Conservation (phyloP, 441 rosid species). For the Pelargonium citronellum region DNA sequence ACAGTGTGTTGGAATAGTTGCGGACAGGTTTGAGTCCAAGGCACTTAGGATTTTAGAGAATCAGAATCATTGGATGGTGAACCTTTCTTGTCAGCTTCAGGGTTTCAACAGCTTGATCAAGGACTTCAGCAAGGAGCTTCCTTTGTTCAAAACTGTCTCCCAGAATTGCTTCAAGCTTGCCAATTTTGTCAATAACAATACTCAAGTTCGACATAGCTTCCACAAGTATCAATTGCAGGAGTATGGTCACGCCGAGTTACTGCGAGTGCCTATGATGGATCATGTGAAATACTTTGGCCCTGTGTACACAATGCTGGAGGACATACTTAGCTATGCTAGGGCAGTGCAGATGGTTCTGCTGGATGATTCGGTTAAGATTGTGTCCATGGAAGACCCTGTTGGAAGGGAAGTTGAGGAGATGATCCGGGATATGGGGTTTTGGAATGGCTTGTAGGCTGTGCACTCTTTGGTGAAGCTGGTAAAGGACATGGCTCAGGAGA, state of each 20-base stretch:
- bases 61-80: conserved; percentile 3
- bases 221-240: too few relatives aligned
- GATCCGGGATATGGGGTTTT: neutral
- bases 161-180: neutral
- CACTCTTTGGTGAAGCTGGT: neutral
- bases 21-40: neutral
- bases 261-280: too few relatives aligned
- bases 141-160: neutral
- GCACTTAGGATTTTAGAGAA: neutral
- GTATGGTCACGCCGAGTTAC: too few relatives aligned
- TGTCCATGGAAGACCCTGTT: neutral
- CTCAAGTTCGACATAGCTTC: neutral
- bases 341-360: too few relatives aligned
- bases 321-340: neutral
- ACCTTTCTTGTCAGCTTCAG: conserved; percentile 2
- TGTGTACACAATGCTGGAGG: neutral
- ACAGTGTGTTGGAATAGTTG: neutral
- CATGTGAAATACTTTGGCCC: too few relatives aligned
- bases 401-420: conserved; percentile 1
- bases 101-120: neutral
- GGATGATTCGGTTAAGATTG: too few relatives aligned
- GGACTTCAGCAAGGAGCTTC: neutral
- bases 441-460: neutral
- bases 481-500: neutral
- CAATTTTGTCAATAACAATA: neutral